A percentile compares a stretch with the other conserved stretches of the same genome.
These are phyloP conservation scores for Dalbergia cultrata DNA, from an alignment of 306 rosid genomes.

Conservation along the genomic window DNA sequence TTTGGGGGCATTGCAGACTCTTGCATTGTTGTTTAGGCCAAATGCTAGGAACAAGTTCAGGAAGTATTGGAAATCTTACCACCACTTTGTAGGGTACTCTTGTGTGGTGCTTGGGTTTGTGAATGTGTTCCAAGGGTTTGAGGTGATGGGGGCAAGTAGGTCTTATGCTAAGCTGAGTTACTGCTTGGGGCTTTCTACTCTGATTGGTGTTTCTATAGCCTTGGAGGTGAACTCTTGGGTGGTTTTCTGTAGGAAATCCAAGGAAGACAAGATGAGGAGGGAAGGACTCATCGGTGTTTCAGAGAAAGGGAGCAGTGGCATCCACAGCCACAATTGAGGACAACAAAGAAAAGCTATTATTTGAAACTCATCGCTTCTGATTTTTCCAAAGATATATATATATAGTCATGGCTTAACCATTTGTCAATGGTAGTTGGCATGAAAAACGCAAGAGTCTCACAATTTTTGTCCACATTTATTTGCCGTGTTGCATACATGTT, in stretches of 20 bases:
- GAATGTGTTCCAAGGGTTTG: slow-evolving; percentile 88
- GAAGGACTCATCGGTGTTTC: slow-evolving; percentile 74
- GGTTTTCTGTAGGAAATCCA: slow-evolving; percentile 81
- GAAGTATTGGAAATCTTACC: slow-evolving; percentile 95
- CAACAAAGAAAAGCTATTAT: not conserved
- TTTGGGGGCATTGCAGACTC: slow-evolving; percentile 76
- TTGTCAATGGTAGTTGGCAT: too few relatives aligned
- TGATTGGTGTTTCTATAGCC: slow-evolving; percentile 78
- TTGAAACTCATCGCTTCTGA: too few relatives aligned
- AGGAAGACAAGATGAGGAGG: slow-evolving; percentile 86
- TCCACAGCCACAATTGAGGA: slow-evolving; percentile 50
- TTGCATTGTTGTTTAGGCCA: slow-evolving; percentile 84
- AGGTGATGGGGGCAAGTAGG: slow-evolving; percentile 85
- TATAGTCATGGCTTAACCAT: too few relatives aligned
- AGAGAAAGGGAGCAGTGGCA: slow-evolving; percentile 75
- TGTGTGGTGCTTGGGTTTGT: slow-evolving; percentile 91
- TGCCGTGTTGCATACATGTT: too few relatives aligned
- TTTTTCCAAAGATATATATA: too few relatives aligned
- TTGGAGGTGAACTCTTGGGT: slow-evolving; percentile 99
- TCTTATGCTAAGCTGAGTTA: slow-evolving; percentile 81
- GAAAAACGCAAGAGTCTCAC: too few relatives aligned
- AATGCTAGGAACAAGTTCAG: slow-evolving; percentile 80
- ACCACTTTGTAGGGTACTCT: slow-evolving; percentile 93
- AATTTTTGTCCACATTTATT: too few relatives aligned
- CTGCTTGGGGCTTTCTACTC: slow-evolving; percentile 70